Percentiles rank a stretch among this genome's conserved stretches.
Evolutionary conservation across 441 rosid species (phyloP).

Genomic region (Arabidopsis lyrata): DNA sequence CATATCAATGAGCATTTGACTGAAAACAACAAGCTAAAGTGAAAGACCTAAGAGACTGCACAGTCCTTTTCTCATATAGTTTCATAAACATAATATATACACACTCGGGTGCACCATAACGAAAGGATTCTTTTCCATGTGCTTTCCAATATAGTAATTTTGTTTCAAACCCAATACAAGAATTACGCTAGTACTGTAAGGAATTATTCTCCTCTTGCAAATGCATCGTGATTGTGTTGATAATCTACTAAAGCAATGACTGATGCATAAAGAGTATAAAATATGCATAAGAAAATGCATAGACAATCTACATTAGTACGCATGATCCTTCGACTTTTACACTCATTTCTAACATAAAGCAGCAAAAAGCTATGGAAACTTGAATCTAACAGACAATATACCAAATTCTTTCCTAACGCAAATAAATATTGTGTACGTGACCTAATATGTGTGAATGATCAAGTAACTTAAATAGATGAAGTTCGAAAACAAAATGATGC

Average conservation of each 20-base stretch:
- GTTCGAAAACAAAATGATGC: constrained; percentile 14
- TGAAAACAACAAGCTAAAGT: constrained; percentile 12
- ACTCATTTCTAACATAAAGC: constrained; percentile 5
- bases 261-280: not conserved
- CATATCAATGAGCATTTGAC: constrained; percentile 9
- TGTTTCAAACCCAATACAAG: constrained; percentile 12
- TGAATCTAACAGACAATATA: not conserved
- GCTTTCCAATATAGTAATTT: not conserved
- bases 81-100: constrained; percentile 9
- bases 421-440: not conserved
- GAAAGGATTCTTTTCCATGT: not conserved
- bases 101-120: not conserved
- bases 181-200: not conserved
- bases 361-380: constrained; percentile 5
- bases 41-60: constrained; percentile 4
- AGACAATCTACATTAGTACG: not conserved
- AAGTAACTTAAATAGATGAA: constrained; percentile 8
- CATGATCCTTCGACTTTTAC: not conserved
- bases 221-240: constrained; percentile 11
- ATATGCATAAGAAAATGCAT: not conserved
- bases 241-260: constrained; percentile 21
- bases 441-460: not conserved
- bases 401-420: constrained; percentile 18
- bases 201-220: not conserved
- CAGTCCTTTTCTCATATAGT: constrained; percentile 7